A percentile compares a stretch with the other conserved stretches of the same genome.
phyloP scores from a whole-genome alignment of 176 grass and related monocot genomes.

The Rhynchospora pubera region DNA sequence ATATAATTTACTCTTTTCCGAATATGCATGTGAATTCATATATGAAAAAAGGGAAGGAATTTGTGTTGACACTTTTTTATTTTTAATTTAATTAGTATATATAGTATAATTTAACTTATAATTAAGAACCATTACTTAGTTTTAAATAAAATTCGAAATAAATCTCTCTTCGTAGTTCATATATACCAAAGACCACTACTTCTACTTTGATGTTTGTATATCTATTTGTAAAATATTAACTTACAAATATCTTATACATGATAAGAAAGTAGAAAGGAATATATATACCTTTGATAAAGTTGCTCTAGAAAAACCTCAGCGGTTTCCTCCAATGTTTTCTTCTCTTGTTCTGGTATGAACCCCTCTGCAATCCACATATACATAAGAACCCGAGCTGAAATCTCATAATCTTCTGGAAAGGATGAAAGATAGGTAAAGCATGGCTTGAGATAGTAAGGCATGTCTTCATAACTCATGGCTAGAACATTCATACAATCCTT shows the following conservation, averaged over 20 bases:
- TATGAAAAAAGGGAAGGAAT: too few relatives aligned
- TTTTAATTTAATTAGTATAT: too few relatives aligned
- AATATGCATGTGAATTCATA: too few relatives aligned
- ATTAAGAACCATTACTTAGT: too few relatives aligned
- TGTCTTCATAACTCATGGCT: neutral
- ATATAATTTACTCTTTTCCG: too few relatives aligned
- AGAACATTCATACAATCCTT: neutral
- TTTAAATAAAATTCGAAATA: too few relatives aligned
- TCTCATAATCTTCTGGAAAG: neutral
- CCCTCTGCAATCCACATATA: neutral
- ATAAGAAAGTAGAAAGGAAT: neutral
- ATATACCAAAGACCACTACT: too few relatives aligned
- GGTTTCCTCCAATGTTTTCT: neutral
- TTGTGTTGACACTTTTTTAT: too few relatives aligned
- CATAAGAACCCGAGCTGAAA: neutral
- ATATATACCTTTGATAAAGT: neutral
- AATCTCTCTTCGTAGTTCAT: too few relatives aligned
- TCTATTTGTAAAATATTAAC: neutral
- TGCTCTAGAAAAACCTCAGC: neutral
- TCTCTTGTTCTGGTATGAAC: neutral
- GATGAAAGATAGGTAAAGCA: neutral
- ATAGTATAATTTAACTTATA: too few relatives aligned
- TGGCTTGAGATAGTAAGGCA: neutral
- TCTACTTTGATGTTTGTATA: too few relatives aligned
- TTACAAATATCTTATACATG: neutral